Base-by-base conservation (phyloP, 2,329 filamentous ascomycete species). In the Colletotrichum destructivum region DNA sequence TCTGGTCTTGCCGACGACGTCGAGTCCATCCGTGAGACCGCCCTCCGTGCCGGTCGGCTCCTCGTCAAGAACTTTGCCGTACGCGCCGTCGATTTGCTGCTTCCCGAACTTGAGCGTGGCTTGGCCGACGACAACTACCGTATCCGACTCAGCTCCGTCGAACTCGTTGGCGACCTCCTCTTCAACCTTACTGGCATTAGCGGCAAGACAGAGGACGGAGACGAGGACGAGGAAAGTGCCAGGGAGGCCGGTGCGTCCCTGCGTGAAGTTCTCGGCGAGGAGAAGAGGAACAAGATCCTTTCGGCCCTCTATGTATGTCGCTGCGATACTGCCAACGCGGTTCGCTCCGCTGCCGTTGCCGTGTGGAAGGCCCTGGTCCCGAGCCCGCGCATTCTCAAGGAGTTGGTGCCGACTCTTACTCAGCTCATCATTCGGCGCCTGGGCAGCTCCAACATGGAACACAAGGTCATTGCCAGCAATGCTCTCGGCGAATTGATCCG, bases 31-130 rank as follows among this genome's bases (percentile, higher is more conserved):
- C 93, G 96, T 69, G 96, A 99, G 77, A 98, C 95, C n/a, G 94
- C 97, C 44, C 89, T 99, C 60, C 93, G 96, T 73, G 96, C 97
- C 74, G 96, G 96, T 81, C 92, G 96, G 74, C 88, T 99, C 51
- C 88, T 99, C 65, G 97, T 99, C 81, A 99, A 99, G 87, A 99
- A 99, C 83, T 99, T 99, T 81, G 95, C 97, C 35, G 93, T 95
- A 63, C 94, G 95, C 78, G 94, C 96, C 47, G 97, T 99, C 62
- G 97, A 99, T 79, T 89, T 99, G 21, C 87, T 99, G 21, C 88
- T 99, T 68, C 96, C 96, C 8, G 96, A 99, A 81, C 89, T 99
- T 74, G 96, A 99, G 84, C 93, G 96, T 76, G 96, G 96, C 80
- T 88, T 99, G 75, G 96, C 95, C n/a, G 96, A 99, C 81, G 94